phyloP scores from a whole-genome alignment of 306 rosid species.

The Medicago ruthenica region DNA sequence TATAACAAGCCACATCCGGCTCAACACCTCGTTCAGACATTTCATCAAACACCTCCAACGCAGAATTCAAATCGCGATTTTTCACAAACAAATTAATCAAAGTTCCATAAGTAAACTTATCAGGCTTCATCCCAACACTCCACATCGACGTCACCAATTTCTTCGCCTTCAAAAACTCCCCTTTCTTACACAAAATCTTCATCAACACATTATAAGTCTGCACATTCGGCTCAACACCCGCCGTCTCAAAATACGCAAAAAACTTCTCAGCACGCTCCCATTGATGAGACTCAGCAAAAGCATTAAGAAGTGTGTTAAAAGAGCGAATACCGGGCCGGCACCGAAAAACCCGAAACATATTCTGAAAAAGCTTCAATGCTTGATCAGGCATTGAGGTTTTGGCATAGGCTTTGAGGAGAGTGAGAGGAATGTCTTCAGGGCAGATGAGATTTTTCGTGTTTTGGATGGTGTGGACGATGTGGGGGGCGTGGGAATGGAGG shows the following conservation, averaged over 20 bases:
- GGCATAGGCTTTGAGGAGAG: slow-evolving; percentile 75
- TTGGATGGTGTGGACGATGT: slow-evolving; percentile 57
- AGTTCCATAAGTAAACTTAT: slow-evolving; percentile 71
- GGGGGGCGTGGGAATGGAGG: slow-evolving; percentile 50
- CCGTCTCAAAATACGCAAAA: slow-evolving; percentile 60
- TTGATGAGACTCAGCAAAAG: slow-evolving; percentile 68
- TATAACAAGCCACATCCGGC: slow-evolving; percentile 83
- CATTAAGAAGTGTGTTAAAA: slow-evolving; percentile 73
- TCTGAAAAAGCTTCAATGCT: slow-evolving; percentile 63
- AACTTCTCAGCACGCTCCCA: slow-evolving; percentile 75
- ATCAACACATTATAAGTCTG: slow-evolving; percentile 73
- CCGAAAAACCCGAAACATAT: slow-evolving; percentile 74
- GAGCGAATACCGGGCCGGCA: slow-evolving; percentile 74
- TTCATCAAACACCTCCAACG: slow-evolving; percentile 84
- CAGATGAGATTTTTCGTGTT: slow-evolving; percentile 58
- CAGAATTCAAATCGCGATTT: slow-evolving; percentile 55
- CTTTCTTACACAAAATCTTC: slow-evolving; percentile 75
- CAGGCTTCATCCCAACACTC: slow-evolving; percentile 63
- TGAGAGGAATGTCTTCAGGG: slow-evolving; percentile 77
- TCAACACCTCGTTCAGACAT: slow-evolving; percentile 74
- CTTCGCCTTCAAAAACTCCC: slow-evolving; percentile 70
- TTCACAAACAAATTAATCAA: slow-evolving; percentile 63
- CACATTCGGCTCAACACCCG: slow-evolving; percentile 65
- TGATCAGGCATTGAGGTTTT: slow-evolving; percentile 78
- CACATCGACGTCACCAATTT: slow-evolving; percentile 71